Percentiles rank a stretch among this genome's conserved stretches.
Conservation (phyloP, 495 filamentous ascomycete genomes). For the Penicillium fimorum region DNA sequence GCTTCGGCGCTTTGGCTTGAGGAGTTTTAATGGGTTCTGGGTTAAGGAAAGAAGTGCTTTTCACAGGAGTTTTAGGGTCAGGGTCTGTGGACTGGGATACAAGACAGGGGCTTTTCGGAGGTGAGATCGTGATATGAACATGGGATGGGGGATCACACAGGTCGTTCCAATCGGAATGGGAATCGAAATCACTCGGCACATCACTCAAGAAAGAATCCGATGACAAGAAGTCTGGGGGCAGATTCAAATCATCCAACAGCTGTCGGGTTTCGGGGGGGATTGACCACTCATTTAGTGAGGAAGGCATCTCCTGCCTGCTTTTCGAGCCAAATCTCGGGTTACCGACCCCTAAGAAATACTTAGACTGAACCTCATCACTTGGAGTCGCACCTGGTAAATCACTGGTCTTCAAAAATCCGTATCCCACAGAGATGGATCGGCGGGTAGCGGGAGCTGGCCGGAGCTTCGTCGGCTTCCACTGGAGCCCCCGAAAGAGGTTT, state of each 20-base stretch:
- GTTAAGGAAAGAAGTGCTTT: background rate
- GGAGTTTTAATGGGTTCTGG: conserved; percentile 15
- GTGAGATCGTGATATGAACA: background rate
- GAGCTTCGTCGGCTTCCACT: background rate
- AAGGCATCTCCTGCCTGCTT: background rate
- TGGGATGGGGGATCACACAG: background rate
- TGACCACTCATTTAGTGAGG: background rate
- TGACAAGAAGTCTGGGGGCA: conserved; percentile 24
- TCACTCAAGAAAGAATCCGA: conserved; percentile 39
- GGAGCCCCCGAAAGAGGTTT: background rate
- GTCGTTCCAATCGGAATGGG: conserved; percentile 15
- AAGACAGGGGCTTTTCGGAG: conserved; percentile 1
- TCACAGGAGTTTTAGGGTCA: conserved; percentile 10
- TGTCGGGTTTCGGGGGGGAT: conserved; percentile 17
- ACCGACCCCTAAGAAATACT: conserved; percentile 30
- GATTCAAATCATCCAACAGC: conserved; percentile 15
- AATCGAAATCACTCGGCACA: conserved; percentile 29
- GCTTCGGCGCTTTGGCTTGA: conserved; percentile 30
- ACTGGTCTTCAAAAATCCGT: conserved; percentile 44
- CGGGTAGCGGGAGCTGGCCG: conserved; percentile 7
- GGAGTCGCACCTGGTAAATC: conserved; percentile 39
- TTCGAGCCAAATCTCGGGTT: background rate
- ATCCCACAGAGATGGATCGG: conserved; percentile 24
- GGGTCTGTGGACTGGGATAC: background rate
- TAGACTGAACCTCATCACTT: conserved; percentile 46